These are phyloP conservation scores for Blastomyces percursus DNA, from an alignment of 2,329 filamentous ascomycete genomes.

Conservation along the genomic window DNA sequence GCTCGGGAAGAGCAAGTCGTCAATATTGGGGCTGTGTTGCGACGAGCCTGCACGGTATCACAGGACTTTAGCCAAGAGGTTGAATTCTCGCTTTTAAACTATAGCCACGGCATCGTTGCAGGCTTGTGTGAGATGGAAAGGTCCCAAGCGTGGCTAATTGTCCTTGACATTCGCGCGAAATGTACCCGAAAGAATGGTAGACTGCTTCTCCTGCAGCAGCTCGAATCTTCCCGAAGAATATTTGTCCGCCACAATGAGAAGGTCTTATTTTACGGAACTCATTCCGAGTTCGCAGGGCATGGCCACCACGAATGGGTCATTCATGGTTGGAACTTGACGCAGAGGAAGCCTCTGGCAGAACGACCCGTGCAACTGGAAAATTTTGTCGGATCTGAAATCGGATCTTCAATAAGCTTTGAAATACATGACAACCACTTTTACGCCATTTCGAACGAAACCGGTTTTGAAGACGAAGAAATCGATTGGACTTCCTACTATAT, in stretches of 20 bases:
- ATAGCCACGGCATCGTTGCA: constrained; percentile 46
- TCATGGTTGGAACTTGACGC: constrained; percentile 41
- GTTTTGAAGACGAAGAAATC: constrained; percentile 51
- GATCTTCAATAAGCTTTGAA: constrained; percentile 59
- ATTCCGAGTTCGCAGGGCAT: constrained; percentile 44
- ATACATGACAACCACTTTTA: constrained; percentile 58
- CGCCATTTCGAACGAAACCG: constrained; percentile 55
- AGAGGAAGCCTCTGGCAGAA: constrained; percentile 31
- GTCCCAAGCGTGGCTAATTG: constrained; percentile 43
- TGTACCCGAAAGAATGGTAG: constrained; percentile 15
- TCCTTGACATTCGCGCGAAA: constrained; percentile 34
- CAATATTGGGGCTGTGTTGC: constrained; percentile 30
- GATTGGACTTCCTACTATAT: constrained; percentile 61
- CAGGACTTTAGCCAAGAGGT: constrained; percentile 32
- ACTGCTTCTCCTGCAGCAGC: constrained; percentile 33
- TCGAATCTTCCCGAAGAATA: constrained; percentile 44
- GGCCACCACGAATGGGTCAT: constrained; percentile 55
- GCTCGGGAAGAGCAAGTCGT: constrained; percentile 45
- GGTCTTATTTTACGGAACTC: constrained; percentile 57
- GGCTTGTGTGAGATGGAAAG: constrained; percentile 43
- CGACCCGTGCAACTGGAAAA: constrained; percentile 44
- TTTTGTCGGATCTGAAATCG: constrained; percentile 54
- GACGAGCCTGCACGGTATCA: constrained; percentile 22
- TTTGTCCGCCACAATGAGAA: constrained; percentile 55
- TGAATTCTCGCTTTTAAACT: constrained; percentile 47